phyloP scores from a whole-genome alignment of 805 yeast species.

The Cyberlindnera xishuangbannaensis region DNA sequence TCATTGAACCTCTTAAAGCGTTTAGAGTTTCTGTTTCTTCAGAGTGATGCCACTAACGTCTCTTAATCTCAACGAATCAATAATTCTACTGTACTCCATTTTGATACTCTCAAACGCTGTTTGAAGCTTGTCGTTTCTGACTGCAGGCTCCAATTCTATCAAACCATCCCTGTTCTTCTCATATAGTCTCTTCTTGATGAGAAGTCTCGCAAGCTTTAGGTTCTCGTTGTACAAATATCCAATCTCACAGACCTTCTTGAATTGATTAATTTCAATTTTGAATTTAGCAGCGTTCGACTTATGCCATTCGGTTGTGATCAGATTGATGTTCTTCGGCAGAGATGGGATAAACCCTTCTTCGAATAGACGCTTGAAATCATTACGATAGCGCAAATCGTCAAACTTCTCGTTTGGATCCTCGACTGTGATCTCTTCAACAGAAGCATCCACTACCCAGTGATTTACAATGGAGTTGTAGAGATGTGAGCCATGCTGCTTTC shows the following conservation, averaged over 20 bases:
- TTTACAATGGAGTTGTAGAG: conserved; percentile 54
- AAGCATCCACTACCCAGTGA: conserved; percentile 47
- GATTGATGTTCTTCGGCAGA: conserved; percentile 23
- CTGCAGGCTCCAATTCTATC: conserved; percentile 53
- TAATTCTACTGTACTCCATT: conserved; percentile 63
- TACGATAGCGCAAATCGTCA: conserved; percentile 83
- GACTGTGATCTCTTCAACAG: conserved; percentile 69
- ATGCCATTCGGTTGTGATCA: conserved; percentile 33
- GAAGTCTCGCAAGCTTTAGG: conserved; percentile 36
- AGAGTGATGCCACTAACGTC: conserved; percentile 9
- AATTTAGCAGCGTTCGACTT: conserved; percentile 30
- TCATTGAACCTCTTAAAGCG: no score
- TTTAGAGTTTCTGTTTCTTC: conserved; percentile 10
- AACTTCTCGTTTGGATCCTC: conserved; percentile 94
- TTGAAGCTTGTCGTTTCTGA: conserved; percentile 65
- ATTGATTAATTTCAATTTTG: conserved; percentile 75
- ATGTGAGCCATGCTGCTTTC: conserved; percentile 60
- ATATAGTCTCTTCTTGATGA: conserved; percentile 70
- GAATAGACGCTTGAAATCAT: conserved; percentile 55
- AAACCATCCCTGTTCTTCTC: conserved; percentile 78
- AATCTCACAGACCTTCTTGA: conserved; percentile 75
- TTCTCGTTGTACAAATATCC: conserved; percentile 38
- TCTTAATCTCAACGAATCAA: conserved; percentile 18
- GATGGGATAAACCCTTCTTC: conserved; percentile 28
- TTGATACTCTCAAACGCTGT: conserved; percentile 65